Evolutionary conservation across 108 stramenopile genomes (phyloP).

Genomic region (Cyclostephanos invisitatus): DNA sequence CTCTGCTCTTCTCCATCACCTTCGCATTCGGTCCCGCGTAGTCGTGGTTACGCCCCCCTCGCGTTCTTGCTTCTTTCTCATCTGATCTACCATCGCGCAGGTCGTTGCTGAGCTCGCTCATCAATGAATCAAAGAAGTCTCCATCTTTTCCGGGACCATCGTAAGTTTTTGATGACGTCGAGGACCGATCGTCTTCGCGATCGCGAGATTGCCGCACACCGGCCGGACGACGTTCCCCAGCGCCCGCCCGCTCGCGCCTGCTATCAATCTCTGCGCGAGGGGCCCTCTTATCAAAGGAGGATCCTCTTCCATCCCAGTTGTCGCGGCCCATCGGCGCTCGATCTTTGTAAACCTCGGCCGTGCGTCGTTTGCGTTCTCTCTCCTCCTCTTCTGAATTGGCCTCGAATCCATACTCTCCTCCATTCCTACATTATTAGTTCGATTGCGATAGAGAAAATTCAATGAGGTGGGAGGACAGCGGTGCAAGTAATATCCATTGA

Average conservation of each 20-base stretch:
- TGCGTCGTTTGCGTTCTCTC: conserved; percentile 16
- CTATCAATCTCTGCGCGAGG: conserved; percentile 15
- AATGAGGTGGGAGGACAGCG: background rate
- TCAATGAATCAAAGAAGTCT: conserved; percentile 54
- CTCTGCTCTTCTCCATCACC: conserved; percentile 4
- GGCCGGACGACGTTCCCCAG: conserved; percentile 8
- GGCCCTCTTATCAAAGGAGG: background rate
- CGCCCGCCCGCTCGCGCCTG: conserved; percentile 8
- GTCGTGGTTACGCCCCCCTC: conserved; percentile 42
- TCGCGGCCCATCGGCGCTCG: conserved; percentile 20
- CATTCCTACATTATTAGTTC: conserved; percentile 17
- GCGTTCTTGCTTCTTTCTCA: conserved; percentile 12
- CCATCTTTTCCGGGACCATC: conserved; percentile 24
- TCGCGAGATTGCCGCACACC: conserved; percentile 20
- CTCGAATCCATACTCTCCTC: conserved; percentile 45
- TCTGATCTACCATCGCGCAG: conserved; percentile 20
- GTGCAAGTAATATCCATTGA: background rate
- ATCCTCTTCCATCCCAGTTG: conserved; percentile 13
- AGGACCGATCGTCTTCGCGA: conserved; percentile 37
- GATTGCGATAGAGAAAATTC: background rate
- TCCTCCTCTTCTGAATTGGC: conserved; percentile 36
- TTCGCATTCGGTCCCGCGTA: conserved; percentile 36
- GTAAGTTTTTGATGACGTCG: conserved; percentile 12
- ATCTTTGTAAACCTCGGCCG: conserved; percentile 41
- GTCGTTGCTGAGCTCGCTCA: conserved; percentile 57